Base-by-base conservation (phyloP, 345 rosid genomes). In the Psidium friedrichsthalianum region DNA sequence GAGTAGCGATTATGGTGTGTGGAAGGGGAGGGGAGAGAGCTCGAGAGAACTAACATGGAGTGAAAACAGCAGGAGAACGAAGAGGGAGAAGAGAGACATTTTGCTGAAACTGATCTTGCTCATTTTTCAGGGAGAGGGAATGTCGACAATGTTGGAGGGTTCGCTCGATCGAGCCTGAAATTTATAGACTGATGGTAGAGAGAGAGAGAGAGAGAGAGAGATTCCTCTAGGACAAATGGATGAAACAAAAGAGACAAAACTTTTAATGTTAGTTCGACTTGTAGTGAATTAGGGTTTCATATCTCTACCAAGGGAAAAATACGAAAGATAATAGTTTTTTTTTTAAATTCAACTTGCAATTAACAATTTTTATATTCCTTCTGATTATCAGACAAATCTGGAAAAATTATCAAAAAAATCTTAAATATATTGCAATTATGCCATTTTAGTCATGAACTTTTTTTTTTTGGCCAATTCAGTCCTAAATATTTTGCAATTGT, bases 41-140 rank as follows among this genome's bases (percentile, higher is more conserved):
- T 59, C 6, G 74, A 27, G 74, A 59, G 27, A 59, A 59, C 89
- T 91, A 90, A 93, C 95, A 85, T 61, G 85, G 89, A 90, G 32
- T 85, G 87, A 51, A 27, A 53, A 27, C 2, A 59, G 74, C 36
- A 59, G 74, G 74, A 14, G 14, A 18, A 59, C 20, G 74, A 59
- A 59, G 74, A 59, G 36, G 40, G 40, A 27, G 40, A 59, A 27
- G 20, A 59, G 20, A 59, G 74, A 59, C 74, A 59, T 27, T 27
- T 27, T 59, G 1, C 16, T 3, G 27, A 27, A 59, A 59, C 10
- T 27, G 74, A 59, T 59, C 74, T 27, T 0, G 40, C 74, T 59
- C 74, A 14, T 59, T 59, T 59, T 59, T 59, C 27, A 27, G 74
- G 14, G 61, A 57, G 61, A 59, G 74, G 74, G 5, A 59, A 59